phyloP scores from a whole-genome alignment of 2,329 filamentous ascomycete genomes.

The Ascosphaera pollenicola region DNA sequence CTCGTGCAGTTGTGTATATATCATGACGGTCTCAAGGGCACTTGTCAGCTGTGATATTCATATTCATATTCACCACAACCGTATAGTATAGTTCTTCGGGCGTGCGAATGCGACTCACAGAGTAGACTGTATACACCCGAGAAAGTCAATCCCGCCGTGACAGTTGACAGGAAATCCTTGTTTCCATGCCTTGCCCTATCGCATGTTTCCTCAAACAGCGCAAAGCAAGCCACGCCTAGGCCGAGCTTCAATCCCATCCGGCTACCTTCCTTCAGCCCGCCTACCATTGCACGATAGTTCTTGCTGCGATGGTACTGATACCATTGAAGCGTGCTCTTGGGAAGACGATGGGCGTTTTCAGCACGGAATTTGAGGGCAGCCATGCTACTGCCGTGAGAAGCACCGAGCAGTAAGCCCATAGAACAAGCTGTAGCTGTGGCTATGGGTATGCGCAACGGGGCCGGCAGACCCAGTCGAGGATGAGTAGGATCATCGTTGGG shows the following conservation, averaged over 20 bases:
- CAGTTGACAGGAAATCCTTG: slow-evolving; percentile 60
- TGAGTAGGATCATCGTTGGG: slow-evolving; percentile 7
- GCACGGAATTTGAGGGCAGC: slow-evolving; percentile 72
- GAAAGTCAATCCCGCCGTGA: slow-evolving; percentile 61
- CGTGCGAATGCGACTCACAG: slow-evolving; percentile 39
- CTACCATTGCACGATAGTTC: slow-evolving; percentile 68
- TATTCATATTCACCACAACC: no score
- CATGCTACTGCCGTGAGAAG: slow-evolving; percentile 48
- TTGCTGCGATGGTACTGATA: slow-evolving; percentile 98
- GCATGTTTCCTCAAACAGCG: slow-evolving; percentile 65
- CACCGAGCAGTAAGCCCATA: slow-evolving; percentile 48
- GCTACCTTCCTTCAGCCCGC: slow-evolving; percentile 56
- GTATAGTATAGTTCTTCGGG: background rate
- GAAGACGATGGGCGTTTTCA: slow-evolving; percentile 88
- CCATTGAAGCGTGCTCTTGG: slow-evolving; percentile 65
- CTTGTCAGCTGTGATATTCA: no score
- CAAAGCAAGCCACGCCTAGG: slow-evolving; percentile 53
- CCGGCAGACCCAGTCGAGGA: slow-evolving; percentile 36
- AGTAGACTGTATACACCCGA: slow-evolving; percentile 72
- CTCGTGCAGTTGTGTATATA: slow-evolving; percentile 50
- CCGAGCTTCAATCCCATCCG: slow-evolving; percentile 50
- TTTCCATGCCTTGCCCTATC: slow-evolving; percentile 38
- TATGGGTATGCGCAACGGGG: slow-evolving; percentile 41
- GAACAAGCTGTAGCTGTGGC: slow-evolving; percentile 41
- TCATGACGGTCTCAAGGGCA: slow-evolving; percentile 48